Evolutionary conservation across 768 basidiomycete genomes (phyloP), one percentile per base, ranked within the genome.

Genomic region (Xerocomellus dryophilus): DNA sequence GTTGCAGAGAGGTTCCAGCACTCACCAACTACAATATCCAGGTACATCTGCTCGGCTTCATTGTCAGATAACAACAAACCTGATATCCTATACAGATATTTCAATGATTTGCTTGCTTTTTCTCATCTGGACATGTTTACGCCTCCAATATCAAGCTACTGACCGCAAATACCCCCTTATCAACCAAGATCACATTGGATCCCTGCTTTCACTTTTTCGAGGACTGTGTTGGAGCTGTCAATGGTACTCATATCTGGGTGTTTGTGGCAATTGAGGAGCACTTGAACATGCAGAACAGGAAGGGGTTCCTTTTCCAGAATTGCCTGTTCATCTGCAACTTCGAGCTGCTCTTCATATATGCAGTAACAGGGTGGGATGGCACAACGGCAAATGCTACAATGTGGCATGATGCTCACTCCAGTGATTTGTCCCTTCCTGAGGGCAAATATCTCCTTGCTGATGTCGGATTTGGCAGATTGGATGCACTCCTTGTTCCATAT

Each of bases 401-500:
- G 25, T 65, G 56, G 54, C 20, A 63, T 4, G 35, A 50, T 8
- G 52, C 57, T 1, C 54, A 44, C 17, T 20, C 15, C 0, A 8
- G 54, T 14, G 52, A 59, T n/a, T 42, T 66, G 5, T 8, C 10
- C 0, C 42, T 62, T 1, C 39, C 2, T 4, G 15, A 3, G 51
- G 43, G 11, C n/a, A 34, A 14, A 11, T 61, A 57, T 18, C 36
- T 54, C 0, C 44, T 60, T 9, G 52, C 41, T 2, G 31, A 60
- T 54, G 51, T 41, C 2, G 50, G 60, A 2, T 61, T 61, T 40
- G 39, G 50, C 0, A 27, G 25, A n/a, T 58, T 23, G 1, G 34
- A 73, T 56, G 34, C 59, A 3, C 64, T 76, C 1, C 61, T 78
- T 0, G 65, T 75, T 3, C 76, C 76, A 20, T 77, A 75, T 47